Conservation (phyloP, 805 yeast genomes). For the Wickerhamomyces silvicola region DNA sequence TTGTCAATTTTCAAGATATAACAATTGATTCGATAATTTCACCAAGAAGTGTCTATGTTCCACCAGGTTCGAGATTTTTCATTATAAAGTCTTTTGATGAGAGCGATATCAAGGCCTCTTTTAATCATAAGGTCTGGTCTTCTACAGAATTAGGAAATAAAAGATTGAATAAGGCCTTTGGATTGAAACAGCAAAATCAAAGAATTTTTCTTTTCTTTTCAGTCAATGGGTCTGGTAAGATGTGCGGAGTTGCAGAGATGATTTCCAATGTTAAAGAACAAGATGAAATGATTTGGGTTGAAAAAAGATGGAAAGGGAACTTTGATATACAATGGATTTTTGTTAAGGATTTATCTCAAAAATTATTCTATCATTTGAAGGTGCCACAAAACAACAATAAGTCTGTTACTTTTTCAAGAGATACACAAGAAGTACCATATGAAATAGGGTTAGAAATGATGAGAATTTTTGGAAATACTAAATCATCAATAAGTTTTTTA, state of each 20-base stretch:
- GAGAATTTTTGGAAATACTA: conserved; percentile 30
- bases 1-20: conserved; percentile 3
- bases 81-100: conserved; percentile 50
- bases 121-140: conserved; percentile 47
- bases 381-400: conserved; percentile 39
- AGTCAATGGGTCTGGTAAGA: conserved; percentile 51
- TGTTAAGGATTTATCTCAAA: conserved; percentile 46
- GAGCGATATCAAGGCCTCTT: conserved; percentile 44
- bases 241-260: conserved; percentile 58
- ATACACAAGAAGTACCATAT: conserved; percentile 52
- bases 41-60: conserved; percentile 17
- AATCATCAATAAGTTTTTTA: conserved; percentile 14
- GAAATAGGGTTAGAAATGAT: conserved; percentile 42
- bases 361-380: conserved; percentile 36
- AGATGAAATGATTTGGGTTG: conserved; percentile 42
- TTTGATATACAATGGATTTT: conserved; percentile 50
- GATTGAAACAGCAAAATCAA: conserved; percentile 11
- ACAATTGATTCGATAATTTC: conserved; percentile 6
- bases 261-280: conserved; percentile 28
- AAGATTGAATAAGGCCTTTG: conserved; percentile 40
- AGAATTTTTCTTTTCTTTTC: conserved; percentile 47
- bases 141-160: conserved; percentile 53
- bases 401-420: conserved; percentile 54
- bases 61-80: conserved; percentile 33
- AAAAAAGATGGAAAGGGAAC: conserved; percentile 44